A percentile compares a stretch with the other conserved stretches of the same genome.
Conservation (phyloP, 306 rosid genomes). For the Rosa lucieae region DNA sequence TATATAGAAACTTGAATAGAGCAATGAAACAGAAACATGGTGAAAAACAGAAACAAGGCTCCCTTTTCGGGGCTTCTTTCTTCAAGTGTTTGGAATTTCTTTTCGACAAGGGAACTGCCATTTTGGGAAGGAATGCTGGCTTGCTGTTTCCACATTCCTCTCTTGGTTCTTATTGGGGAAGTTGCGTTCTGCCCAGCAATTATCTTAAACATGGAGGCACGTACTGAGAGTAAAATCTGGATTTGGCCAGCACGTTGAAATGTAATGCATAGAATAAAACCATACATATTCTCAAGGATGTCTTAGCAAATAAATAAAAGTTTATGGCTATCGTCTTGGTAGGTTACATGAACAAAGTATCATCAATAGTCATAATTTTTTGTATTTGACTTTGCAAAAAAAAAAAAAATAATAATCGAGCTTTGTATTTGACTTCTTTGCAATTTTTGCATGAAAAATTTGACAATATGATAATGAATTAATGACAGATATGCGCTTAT, state of each 20-base stretch:
- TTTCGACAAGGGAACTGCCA: slow-evolving; percentile 49
- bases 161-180: slow-evolving; percentile 21
- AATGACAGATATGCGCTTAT: neutral
- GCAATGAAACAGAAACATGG: slow-evolving; percentile 20
- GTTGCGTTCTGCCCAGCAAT: slow-evolving; percentile 12
- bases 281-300: neutral
- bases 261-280: neutral
- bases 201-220: slow-evolving; percentile 54
- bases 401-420: neutral
- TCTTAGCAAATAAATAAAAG: neutral
- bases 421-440: neutral
- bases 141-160: slow-evolving; percentile 15
- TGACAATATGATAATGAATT: neutral
- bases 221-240: slow-evolving; percentile 17
- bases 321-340: neutral
- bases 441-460: neutral
- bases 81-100: slow-evolving; percentile 43
- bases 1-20: slow-evolving; percentile 30
- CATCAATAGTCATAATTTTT: neutral
- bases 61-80: slow-evolving; percentile 28
- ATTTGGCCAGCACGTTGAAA: slow-evolving; percentile 35
- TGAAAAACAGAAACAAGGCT: neutral
- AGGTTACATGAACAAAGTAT: slow-evolving; percentile 8
- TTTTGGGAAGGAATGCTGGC: slow-evolving; percentile 21
- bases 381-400: neutral